Conservation (phyloP, 306 rosid genomes). For the Alnus glutinosa region DNA sequence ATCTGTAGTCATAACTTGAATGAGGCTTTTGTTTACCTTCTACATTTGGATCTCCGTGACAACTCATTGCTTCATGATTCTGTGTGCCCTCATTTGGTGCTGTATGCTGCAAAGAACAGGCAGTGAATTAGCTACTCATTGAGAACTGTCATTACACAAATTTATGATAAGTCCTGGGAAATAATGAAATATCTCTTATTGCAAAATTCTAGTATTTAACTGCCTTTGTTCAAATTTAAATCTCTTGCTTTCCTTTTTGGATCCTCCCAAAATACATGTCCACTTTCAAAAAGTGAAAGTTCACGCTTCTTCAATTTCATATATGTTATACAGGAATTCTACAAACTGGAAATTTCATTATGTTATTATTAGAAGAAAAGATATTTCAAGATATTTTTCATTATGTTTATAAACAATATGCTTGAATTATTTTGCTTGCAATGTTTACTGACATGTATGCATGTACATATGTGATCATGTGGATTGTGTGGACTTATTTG, state of each 20-base stretch:
- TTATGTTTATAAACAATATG: background rate
- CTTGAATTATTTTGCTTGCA: background rate
- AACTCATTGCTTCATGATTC: slow-evolving; percentile 28
- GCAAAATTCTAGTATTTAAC: background rate
- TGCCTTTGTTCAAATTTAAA: background rate
- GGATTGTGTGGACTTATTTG: background rate
- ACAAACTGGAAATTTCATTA: background rate
- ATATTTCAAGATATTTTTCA: background rate
- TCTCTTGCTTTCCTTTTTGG: background rate
- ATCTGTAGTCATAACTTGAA: background rate
- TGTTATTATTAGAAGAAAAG: background rate
- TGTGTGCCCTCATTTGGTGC: slow-evolving; percentile 37
- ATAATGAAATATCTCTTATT: background rate
- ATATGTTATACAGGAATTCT: too few species aligned
- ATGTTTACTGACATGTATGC: background rate
- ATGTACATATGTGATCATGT: background rate
- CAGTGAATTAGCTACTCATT: slow-evolving; percentile 3
- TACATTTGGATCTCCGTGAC: slow-evolving; percentile 33
- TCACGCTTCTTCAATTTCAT: background rate
- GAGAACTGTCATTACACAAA: background rate
- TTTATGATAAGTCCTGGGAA: background rate
- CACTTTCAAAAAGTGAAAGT: background rate
- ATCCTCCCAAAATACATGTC: background rate
- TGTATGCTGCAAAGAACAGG: slow-evolving; percentile 52
- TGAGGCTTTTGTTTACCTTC: slow-evolving; percentile 52